A percentile compares a stretch with the other conserved stretches of the same genome.
Evolutionary conservation across 805 yeast species (phyloP).

Genomic region (Lipomyces spencermartinsiae): DNA sequence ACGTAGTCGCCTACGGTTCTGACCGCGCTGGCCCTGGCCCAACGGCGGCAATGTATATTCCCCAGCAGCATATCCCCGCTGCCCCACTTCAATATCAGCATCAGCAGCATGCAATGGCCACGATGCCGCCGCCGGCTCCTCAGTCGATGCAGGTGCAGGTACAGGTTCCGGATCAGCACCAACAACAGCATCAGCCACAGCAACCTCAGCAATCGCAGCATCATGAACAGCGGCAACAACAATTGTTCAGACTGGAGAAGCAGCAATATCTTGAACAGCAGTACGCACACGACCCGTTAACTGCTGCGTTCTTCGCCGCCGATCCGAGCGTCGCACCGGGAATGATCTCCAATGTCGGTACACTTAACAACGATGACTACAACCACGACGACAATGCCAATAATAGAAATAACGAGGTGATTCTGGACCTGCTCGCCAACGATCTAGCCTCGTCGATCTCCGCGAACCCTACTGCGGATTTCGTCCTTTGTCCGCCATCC

Average conservation of each 20-base stretch:
- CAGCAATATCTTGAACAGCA: constrained; percentile 43
- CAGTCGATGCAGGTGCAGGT: constrained; percentile 36
- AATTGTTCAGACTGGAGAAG: constrained; percentile 10
- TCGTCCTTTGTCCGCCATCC: background rate
- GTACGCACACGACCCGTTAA: constrained; percentile 1
- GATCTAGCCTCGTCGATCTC: constrained; percentile 10
- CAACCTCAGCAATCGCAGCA: constrained; percentile 36
- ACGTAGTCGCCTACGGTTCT: constrained; percentile 2
- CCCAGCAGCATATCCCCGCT: background rate
- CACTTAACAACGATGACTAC: constrained; percentile 4
- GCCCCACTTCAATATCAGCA: background rate
- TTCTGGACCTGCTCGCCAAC: constrained; percentile 7
- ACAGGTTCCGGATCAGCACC: constrained; percentile 36
- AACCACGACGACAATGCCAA: constrained; percentile 1
- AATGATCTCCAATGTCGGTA: background rate
- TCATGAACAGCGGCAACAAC: constrained; percentile 40
- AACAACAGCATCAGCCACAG: constrained; percentile 35
- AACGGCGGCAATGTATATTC: background rate
- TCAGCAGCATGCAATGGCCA: background rate
- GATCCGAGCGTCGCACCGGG: background rate
- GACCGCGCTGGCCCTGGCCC: constrained; percentile 3
- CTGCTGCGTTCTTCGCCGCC: background rate
- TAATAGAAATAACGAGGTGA: background rate
- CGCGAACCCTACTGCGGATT: background rate
- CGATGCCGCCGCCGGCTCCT: constrained; percentile 27